Base-by-base conservation (phyloP, 768 basidiomycete genomes). In the Vararia minispora region DNA sequence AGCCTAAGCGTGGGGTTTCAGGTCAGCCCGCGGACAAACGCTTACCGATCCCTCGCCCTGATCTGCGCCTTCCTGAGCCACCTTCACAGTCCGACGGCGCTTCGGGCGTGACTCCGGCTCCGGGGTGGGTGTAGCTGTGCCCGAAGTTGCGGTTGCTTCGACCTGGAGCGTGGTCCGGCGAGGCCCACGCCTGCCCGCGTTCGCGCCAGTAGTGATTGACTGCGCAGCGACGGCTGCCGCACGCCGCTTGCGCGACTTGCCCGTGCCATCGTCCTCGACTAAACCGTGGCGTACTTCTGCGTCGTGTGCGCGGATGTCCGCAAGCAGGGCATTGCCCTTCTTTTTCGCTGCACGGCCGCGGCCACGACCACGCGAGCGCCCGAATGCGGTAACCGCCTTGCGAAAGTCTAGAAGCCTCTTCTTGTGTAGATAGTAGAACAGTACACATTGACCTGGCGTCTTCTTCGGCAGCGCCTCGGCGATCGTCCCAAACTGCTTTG, bases 401-500 rank as follows among this genome's bases (percentile, higher is more conserved):
- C 85, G 75, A 60, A 90, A 92, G 59, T 91, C 82, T 52, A 91
- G 86, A 26, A 71, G 59, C 49, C 71, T 72, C 62, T 90, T 89
- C 70, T 97, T 98, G 63, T 91, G 86, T 35, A 94, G 65, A 58
- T 98, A 98, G 60, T 97, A 98, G 60, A 77, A 94, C 34, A 81
- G 74, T 32, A 97, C 85, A 54, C 91, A 95, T 68, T 95, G 85
- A 0, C 79, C 67, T 1, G 86, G 65, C 2, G 86, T 80, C 68
- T 95, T 97, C 66, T 87, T 70, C 4, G 82, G 75, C 10, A 98
- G 60, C 47, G 65, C 72, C 17, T 76, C 71, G 0, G 92, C 79
- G 42, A 98, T 91, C 52, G 80, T 69, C n/a, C 90, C 92, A 51
- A 98, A 98, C 55, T 97, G 92, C 55, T 98, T 98, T 5, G 92